Base-by-base conservation (phyloP, 768 basidiomycete genomes). In the Flagelloscypha sp. region DNA sequence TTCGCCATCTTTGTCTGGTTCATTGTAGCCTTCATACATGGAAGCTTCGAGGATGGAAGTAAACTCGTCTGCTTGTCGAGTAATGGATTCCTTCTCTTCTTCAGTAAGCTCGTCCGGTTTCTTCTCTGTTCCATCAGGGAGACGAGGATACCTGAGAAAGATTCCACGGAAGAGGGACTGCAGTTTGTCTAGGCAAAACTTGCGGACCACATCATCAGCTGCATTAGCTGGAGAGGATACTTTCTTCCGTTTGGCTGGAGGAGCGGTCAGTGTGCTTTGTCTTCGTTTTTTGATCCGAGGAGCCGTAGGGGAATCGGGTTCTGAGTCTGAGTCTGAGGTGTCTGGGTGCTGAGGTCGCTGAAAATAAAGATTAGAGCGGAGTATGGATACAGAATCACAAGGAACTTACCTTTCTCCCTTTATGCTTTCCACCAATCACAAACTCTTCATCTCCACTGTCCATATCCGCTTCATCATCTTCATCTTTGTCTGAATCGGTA, bases 131-230 rank as follows among this genome's bases (percentile, higher is more conserved):
- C 52, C 52, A 27, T 40, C 43, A 40, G 55, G 61, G 27, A 68
- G 57, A 55, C 72, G 68, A 15, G 83, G 82, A 58, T 87, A 84
- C 42, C 74, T 69, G 44, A 76, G 46, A 54, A 84, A 89, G 15
- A 89, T 74, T 19, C 77, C 70, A 41, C 62, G 63, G 54, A 88
- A 74, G 42, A 87, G 59, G 31, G 83, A 80, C 47, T 76, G 72
- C 46, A 88, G 58, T 56, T 87, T 87, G 10, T 71, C 70, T 32
- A 84, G 63, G 54, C 87, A 90, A 46, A 87, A 89, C 52, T 79
- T 86, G 43, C 87, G 69, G 0, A 74, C 68, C 7, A 83, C 75
- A 48, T 90, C 86, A n/a, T 79, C 79, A 5, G 61, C 55, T 1
- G 65, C 57, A n/a, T 49, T 47, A 15, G 57, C 19, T 9, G 61